These are phyloP conservation scores for Sporisorium iseilematis-ciliati DNA, from an alignment of 1,284 basidiomycete genomes.

Conservation along the genomic window DNA sequence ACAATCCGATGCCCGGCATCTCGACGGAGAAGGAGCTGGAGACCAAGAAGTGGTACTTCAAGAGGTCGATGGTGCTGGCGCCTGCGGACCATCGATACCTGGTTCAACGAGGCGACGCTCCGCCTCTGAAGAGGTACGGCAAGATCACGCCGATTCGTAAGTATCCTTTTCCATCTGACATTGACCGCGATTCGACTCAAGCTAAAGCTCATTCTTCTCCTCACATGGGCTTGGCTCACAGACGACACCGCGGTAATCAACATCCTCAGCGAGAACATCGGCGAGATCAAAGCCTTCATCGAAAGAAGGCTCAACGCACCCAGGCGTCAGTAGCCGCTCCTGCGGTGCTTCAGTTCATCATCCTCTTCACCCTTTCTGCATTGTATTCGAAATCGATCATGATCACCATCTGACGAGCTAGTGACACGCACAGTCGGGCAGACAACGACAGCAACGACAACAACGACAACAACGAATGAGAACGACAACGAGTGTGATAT, in stretches of 20 bases:
- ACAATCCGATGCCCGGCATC: conserved; percentile 46
- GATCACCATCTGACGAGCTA: too few species aligned
- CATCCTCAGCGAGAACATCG: conserved; percentile 24
- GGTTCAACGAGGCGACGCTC: conserved; percentile 21
- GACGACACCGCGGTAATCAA: conserved; percentile 29
- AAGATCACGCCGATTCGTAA: conserved; percentile 28
- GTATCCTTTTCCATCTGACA: conserved; percentile 4
- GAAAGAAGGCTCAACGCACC: conserved; percentile 20
- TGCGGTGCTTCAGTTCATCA: background rate
- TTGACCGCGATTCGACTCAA: background rate
- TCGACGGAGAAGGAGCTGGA: background rate
- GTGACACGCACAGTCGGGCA: too few species aligned
- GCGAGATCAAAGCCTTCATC: conserved; percentile 25
- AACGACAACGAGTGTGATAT: conserved; percentile 14
- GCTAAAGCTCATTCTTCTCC: background rate
- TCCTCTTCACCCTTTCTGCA: too few species aligned
- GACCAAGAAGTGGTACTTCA: conserved; percentile 46
- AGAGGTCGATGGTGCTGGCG: conserved; percentile 24
- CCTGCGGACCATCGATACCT: conserved; percentile 40
- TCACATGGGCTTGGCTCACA: background rate
- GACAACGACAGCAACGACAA: background rate
- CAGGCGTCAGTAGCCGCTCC: background rate
- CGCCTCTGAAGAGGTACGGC: conserved; percentile 38
- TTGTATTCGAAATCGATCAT: too few species aligned
- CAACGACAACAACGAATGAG: background rate